Base-by-base conservation (phyloP, 371 early-diverging fungal genomes). In the Apophysomyces ossiformis region DNA sequence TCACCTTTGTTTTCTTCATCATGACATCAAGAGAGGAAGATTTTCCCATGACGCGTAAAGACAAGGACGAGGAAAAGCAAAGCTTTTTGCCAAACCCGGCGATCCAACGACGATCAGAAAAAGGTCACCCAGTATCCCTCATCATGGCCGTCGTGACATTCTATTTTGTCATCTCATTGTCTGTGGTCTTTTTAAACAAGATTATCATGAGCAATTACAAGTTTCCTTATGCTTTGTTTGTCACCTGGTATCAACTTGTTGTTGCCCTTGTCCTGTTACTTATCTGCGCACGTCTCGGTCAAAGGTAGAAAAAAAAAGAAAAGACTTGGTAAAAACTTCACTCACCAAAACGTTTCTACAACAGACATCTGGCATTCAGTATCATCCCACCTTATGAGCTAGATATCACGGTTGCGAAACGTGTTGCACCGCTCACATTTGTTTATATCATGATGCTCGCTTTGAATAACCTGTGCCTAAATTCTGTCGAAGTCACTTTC, bases 181-280 rank as follows among this genome's bases (percentile, higher is more conserved):
- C 91, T 4, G 89, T 91, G n/a, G 91, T 91, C 26, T 91, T 90
- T 61, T 76, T 91, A 57, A 91, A 91, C 78, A 91, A 91, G 83
- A 84, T 85, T 68, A 90, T 91, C 67, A 73, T 91, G 63, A 85
- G 87, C 59, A 82, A 82, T 5, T 81, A 87, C 15, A 87, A 89
- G 12, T 91, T 91, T 63, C 85, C 88, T 6, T 91, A 84, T 76
- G 89, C 91, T 38, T 78, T 88, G 37, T 89, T 88, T 58, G 88
- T 89, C 43, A 90, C 88, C 37, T 88, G 89, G 83, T 91, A 79
- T 66, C 90, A 91, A 68, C 72, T 91, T 39, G 70, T 89, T 9
- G 89, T 89, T 11, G 91, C 91, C 1, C 70, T 91, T 41, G 76
- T 76, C 11, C 74, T 91, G 7, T 69, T 89, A 26, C 50, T 91